Conservation (phyloP, 2,329 filamentous ascomycete genomes). For the Paraphaeosphaeria sporulosa region DNA sequence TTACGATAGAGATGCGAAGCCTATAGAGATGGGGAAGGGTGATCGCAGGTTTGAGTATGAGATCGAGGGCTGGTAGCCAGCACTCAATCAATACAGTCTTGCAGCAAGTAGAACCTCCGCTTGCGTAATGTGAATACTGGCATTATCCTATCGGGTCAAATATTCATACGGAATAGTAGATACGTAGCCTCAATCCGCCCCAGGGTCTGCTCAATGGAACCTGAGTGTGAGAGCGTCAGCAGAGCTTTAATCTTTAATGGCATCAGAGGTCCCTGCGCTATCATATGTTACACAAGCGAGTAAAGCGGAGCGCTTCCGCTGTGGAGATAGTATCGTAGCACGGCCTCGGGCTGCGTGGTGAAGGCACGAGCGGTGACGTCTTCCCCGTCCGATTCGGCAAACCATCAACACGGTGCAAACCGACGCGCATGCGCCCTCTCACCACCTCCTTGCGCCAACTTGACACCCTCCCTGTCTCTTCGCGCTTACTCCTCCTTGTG, state of each 20-base stretch:
- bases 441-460: slow-evolving; percentile 14
- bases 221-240: too few relatives aligned
- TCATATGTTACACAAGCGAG: background rate
- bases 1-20: slow-evolving; percentile 61
- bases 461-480: background rate
- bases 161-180: too few relatives aligned
- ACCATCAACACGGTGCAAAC: slow-evolving; percentile 23
- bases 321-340: background rate
- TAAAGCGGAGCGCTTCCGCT: background rate
- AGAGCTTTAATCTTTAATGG: too few relatives aligned
- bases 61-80: slow-evolving; percentile 54
- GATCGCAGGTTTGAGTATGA: slow-evolving; percentile 58
- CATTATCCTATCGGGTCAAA: too few relatives aligned
- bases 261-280: too few relatives aligned
- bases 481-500: background rate
- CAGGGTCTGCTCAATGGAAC: too few relatives aligned
- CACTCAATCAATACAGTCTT: background rate
- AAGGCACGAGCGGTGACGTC: slow-evolving; percentile 26
- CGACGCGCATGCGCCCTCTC: slow-evolving; percentile 17
- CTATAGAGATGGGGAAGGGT: slow-evolving; percentile 55
- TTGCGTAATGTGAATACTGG: too few relatives aligned
- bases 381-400: slow-evolving; percentile 26
- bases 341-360: background rate
- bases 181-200: too few relatives aligned
- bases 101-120: too few relatives aligned